A percentile compares a stretch with the other conserved stretches of the same genome.
phyloP scores from a whole-genome alignment of 2,329 filamentous ascomycete genomes.

The Parascedosporium putredinis region DNA sequence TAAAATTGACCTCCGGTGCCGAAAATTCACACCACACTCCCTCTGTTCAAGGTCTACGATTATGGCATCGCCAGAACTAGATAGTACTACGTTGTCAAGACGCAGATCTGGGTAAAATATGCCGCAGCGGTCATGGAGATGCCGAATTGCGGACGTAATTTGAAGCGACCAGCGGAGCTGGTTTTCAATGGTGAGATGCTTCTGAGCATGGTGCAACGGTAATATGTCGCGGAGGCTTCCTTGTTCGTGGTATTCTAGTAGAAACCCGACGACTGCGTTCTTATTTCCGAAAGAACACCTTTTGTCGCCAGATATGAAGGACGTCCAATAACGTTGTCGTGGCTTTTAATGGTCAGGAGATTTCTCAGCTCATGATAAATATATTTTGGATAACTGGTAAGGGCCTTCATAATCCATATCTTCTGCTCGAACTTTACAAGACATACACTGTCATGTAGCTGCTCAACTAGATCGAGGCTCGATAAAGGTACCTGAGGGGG shows the following conservation, averaged over 20 bases:
- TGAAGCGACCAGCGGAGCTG: slow-evolving; percentile 45
- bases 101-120: slow-evolving; percentile 49
- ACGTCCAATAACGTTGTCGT: slow-evolving; percentile 40
- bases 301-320: slow-evolving; percentile 47
- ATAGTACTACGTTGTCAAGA: slow-evolving; percentile 48
- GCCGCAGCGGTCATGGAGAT: slow-evolving; percentile 33
- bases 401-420: slow-evolving; percentile 45
- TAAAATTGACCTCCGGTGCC: slow-evolving; percentile 47
- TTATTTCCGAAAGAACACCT: slow-evolving; percentile 45
- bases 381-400: slow-evolving; percentile 47
- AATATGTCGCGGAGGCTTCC: slow-evolving; percentile 46
- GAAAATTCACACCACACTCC: slow-evolving; percentile 54
- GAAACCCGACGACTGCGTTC: slow-evolving; percentile 44
- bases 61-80: slow-evolving; percentile 33
- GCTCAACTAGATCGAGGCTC: slow-evolving; percentile 37
- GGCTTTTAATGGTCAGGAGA: slow-evolving; percentile 39
- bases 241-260: slow-evolving; percentile 40
- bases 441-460: slow-evolving; percentile 50
- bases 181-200: slow-evolving; percentile 28
- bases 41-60: slow-evolving; percentile 55
- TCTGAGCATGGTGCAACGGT: slow-evolving; percentile 38
- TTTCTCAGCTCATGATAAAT: slow-evolving; percentile 51
- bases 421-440: slow-evolving; percentile 33
- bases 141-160: slow-evolving; percentile 38
- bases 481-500: slow-evolving; percentile 38